phyloP scores from a whole-genome alignment of 176 grass and related monocot species.

The Luzula sylvatica region DNA sequence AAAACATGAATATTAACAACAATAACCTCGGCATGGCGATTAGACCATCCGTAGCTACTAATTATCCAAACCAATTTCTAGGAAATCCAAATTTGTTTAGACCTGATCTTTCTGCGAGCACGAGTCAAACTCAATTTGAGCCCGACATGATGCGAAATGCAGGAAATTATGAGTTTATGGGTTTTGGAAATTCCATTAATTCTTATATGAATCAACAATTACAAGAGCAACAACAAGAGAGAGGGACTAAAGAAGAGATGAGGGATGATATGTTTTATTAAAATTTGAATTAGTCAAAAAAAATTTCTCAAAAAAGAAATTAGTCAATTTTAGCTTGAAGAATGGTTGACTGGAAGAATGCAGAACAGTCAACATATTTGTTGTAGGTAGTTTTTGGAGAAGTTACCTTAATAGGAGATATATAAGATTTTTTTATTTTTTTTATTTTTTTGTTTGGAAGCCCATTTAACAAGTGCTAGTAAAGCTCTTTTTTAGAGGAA shows the following conservation, averaged over 20 bases:
- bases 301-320: too few relatives aligned
- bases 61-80: constrained; percentile 19
- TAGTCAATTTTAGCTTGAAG: too few relatives aligned
- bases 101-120: constrained; percentile 25
- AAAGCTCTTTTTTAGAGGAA: not conserved
- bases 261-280: constrained; percentile 45
- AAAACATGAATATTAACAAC: constrained; percentile 20
- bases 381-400: too few relatives aligned
- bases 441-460: constrained; percentile 60
- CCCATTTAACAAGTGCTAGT: not conserved
- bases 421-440: too few relatives aligned
- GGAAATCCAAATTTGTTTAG: constrained; percentile 15
- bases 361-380: too few relatives aligned
- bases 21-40: not conserved
- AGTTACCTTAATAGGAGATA: too few relatives aligned
- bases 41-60: constrained; percentile 24
- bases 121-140: constrained; percentile 21
- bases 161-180: constrained; percentile 24
- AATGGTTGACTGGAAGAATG: constrained; percentile 14
- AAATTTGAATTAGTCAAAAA: too few relatives aligned
- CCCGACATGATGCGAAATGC: constrained; percentile 22
- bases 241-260: constrained; percentile 55
- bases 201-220: constrained; percentile 59
- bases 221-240: constrained; percentile 34
- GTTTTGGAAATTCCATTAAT: constrained; percentile 34